Percentiles rank a stretch among this genome's conserved stretches.
phyloP scores from a whole-genome alignment of 495 filamentous ascomycete species.

The Hypomontagnella submonticulosa region DNA sequence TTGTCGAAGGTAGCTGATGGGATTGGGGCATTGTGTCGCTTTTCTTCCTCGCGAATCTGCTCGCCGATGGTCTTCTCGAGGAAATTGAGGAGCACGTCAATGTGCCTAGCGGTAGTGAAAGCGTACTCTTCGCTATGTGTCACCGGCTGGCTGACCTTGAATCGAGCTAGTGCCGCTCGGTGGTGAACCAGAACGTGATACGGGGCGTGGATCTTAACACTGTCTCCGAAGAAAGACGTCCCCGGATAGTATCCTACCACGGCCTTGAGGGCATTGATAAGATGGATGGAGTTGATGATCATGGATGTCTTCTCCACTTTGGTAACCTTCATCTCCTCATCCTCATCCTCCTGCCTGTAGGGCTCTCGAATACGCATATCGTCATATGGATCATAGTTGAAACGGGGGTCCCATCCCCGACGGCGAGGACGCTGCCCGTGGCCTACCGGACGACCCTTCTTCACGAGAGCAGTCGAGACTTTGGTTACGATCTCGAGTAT shows the following conservation, averaged over 20 bases:
- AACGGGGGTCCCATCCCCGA: slow-evolving; percentile 3
- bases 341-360: slow-evolving; percentile 12
- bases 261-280: slow-evolving; percentile 53
- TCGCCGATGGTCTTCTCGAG: slow-evolving; percentile 42
- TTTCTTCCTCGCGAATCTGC: slow-evolving; percentile 46
- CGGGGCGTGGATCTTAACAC: slow-evolving; percentile 46
- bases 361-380: background rate
- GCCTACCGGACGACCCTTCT: background rate
- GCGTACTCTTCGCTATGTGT: slow-evolving; percentile 49
- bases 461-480: slow-evolving; percentile 33
- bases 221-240: slow-evolving; percentile 41
- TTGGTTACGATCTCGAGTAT: slow-evolving; percentile 52
- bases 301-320: slow-evolving; percentile 46
- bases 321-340: slow-evolving; percentile 29
- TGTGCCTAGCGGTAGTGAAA: slow-evolving; percentile 49
- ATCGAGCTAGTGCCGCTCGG: slow-evolving; percentile 46
- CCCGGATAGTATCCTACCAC: slow-evolving; percentile 53
- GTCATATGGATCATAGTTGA: slow-evolving; percentile 3
- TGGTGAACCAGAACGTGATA: slow-evolving; percentile 54
- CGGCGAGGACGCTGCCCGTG: background rate
- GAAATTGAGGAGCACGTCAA: slow-evolving; percentile 54
- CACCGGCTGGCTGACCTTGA: slow-evolving; percentile 48
- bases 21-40: slow-evolving; percentile 37
- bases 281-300: slow-evolving; percentile 53
- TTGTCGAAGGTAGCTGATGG: slow-evolving; percentile 51